Evolutionary conservation across 352 stramenopile genomes (phyloP), one percentile per base, ranked within the genome.

Genomic region (Peronospora tabacina): DNA sequence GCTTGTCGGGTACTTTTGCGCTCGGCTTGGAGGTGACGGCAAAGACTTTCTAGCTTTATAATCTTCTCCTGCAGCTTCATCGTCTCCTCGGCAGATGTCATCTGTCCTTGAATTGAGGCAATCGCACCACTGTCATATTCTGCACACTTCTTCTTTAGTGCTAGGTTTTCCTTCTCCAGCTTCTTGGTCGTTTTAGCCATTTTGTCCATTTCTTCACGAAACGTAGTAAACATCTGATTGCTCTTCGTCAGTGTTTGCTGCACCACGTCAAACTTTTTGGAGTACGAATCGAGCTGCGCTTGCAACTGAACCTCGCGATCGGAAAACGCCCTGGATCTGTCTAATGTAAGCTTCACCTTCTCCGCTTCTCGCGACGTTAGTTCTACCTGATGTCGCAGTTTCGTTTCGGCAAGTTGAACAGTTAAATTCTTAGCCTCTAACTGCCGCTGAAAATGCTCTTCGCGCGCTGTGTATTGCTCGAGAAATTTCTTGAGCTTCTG

Each of bases 151-250:
- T 85, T 91, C 44, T 82, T 76, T 0, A 94, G 63, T 12, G 78
- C 61, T 15, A 64, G 30, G 48, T 94, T 94, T 39, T 94, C 82
- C 47, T 91, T 94, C 58, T 94, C 82, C 2, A 94, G 56, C 34
- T 85, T 84, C 53, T 90, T 90, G n/a, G 75, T 89, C 13, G 82
- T 71, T 61, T 94, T 94, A 28, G 68, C 63, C 80, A 94, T 89
- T 61, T 91, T 91, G 53, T 90, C 78, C 64, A 94, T 91, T 44
- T 94, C 82, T n/a, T 81, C 61, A 17, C 82, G 80, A 54, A 91
- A 86, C 3, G 72, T 87, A 5, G 66, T 66, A 44, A 94, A 94
- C 78, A 94, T 87, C 28, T 85, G 64, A 47, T 94, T 90, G 62
- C 80, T 94, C 51, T 91, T 90, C 13, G 68, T 73, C 8, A 94